Conservation (phyloP, 768 basidiomycete species). For the Agrocybe praecox region DNA sequence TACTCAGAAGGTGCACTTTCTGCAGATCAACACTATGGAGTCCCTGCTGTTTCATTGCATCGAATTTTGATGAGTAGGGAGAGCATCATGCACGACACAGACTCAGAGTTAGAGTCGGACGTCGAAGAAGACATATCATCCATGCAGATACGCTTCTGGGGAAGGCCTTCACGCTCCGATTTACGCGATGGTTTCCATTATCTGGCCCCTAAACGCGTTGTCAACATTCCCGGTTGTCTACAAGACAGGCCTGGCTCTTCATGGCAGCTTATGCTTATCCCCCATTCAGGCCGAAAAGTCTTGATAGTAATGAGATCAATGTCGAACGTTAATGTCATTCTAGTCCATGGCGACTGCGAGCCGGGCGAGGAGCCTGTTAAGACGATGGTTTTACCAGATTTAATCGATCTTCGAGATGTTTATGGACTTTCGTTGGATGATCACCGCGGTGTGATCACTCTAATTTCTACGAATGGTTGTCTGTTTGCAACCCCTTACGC, state of each 20-base stretch:
- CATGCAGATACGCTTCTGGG: slow-evolving; percentile 21
- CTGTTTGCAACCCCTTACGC: slow-evolving; percentile 25
- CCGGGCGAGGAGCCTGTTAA: slow-evolving; percentile 11
- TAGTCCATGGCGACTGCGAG: slow-evolving; percentile 17
- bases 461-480: slow-evolving; percentile 19
- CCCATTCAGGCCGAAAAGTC: slow-evolving; percentile 19
- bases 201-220: background rate
- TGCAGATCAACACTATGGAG: slow-evolving; percentile 18
- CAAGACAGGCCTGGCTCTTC: slow-evolving; percentile 13
- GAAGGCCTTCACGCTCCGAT: background rate
- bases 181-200: background rate
- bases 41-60: slow-evolving; percentile 24
- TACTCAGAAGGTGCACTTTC: slow-evolving; percentile 19
- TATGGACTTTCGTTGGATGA: slow-evolving; percentile 28
- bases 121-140: background rate
- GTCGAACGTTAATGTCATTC: slow-evolving; percentile 6
- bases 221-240: slow-evolving; percentile 12
- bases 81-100: background rate
- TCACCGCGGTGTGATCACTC: slow-evolving; percentile 23
- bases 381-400: slow-evolving; percentile 19
- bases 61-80: background rate
- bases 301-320: slow-evolving; percentile 14
- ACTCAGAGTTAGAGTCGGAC: background rate
- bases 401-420: slow-evolving; percentile 16
- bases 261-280: slow-evolving; percentile 21